These are phyloP conservation scores for Chytridium lagenaria DNA, from an alignment of 371 early-diverging fungal genomes.

Conservation along the genomic window DNA sequence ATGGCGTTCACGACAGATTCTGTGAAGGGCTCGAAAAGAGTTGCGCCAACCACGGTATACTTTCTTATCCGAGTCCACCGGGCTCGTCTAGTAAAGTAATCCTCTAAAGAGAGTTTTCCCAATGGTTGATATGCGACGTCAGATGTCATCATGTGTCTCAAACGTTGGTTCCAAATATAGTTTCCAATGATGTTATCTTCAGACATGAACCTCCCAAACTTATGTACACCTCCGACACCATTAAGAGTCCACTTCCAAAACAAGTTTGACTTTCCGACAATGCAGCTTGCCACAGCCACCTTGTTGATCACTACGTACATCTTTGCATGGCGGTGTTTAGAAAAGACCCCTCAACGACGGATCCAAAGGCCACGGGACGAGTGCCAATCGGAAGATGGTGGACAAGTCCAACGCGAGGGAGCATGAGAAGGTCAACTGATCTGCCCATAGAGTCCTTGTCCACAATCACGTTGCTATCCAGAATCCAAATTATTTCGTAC, in stretches of 20 bases:
- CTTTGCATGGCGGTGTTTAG: slow-evolving; percentile 91
- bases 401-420: slow-evolving; percentile 86
- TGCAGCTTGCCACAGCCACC: slow-evolving; percentile 80
- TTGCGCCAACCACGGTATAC: slow-evolving; percentile 85
- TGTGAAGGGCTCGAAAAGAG: slow-evolving; percentile 87
- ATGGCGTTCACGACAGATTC: slow-evolving; percentile 84
- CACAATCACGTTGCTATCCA: slow-evolving; percentile 88
- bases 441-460: slow-evolving; percentile 77
- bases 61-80: slow-evolving; percentile 94
- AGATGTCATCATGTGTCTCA: slow-evolving; percentile 80
- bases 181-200: slow-evolving; percentile 95
- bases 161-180: slow-evolving; percentile 79
- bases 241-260: slow-evolving; percentile 87
- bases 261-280: slow-evolving; percentile 93
- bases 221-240: slow-evolving; percentile 76
- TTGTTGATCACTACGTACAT: slow-evolving; percentile 92
- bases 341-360: slow-evolving; percentile 84
- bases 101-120: slow-evolving; percentile 70
- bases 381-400: slow-evolving; percentile 90
- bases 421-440: slow-evolving; percentile 69
- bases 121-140: slow-evolving; percentile 86
- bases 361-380: slow-evolving; percentile 73
- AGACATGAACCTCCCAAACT: slow-evolving; percentile 88
- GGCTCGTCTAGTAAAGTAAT: slow-evolving; percentile 81
- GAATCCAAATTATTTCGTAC: slow-evolving; percentile 91